phyloP scores from a whole-genome alignment of 2,329 filamentous ascomycete genomes.

The Elsinoe arachidis region DNA sequence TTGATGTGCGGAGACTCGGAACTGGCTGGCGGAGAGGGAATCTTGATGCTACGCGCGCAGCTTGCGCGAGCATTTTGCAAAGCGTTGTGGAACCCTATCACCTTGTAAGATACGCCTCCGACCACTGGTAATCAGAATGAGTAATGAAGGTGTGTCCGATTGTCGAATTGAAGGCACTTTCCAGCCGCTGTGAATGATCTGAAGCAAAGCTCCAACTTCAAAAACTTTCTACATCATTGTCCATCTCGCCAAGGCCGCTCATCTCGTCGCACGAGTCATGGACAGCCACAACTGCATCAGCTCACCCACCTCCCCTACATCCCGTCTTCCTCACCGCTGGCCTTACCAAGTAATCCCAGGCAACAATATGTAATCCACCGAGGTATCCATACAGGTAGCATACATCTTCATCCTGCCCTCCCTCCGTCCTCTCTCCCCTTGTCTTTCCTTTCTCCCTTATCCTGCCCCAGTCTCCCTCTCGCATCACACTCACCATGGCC shows the following conservation, averaged over 20 bases:
- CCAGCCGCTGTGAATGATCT: not conserved
- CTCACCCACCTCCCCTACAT: not conserved
- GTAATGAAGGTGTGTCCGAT: not conserved
- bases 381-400: not conserved
- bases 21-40: slow-evolving; percentile 6
- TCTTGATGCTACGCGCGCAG: slow-evolving; percentile 10
- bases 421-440: not conserved
- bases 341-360: not conserved
- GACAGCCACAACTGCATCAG: not conserved
- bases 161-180: not conserved
- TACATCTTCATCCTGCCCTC: not conserved
- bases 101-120: not conserved
- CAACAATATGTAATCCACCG: not conserved
- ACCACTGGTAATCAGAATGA: too few relatives aligned
- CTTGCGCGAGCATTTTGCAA: slow-evolving; percentile 12
- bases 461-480: too few relatives aligned
- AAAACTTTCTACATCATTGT: slow-evolving; percentile 5
- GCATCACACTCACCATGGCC: not conserved
- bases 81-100: not conserved
- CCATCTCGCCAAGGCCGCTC: not conserved
- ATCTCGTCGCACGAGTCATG: not conserved
- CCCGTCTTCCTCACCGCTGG: not conserved
- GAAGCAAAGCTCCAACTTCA: not conserved
- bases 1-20: not conserved
- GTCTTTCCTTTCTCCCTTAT: not conserved